phyloP scores from a whole-genome alignment of 2,329 filamentous ascomycete species.

The Pyrenophora seminiperda region DNA sequence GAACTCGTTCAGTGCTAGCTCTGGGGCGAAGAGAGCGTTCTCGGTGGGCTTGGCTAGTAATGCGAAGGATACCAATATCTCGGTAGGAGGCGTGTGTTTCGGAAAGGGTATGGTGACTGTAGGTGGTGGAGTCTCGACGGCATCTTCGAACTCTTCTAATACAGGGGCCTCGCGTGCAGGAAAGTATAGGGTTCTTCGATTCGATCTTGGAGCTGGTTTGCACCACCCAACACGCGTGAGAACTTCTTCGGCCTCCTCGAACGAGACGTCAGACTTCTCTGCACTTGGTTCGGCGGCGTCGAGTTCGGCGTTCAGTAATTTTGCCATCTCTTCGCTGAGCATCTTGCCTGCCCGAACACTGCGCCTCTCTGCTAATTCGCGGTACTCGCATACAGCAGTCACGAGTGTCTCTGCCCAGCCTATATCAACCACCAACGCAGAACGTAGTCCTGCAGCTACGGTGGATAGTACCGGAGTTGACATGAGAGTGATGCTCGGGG shows the following conservation, averaged over 20 bases:
- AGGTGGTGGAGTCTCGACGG: constrained; percentile 41
- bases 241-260: constrained; percentile 83
- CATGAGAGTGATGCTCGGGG: constrained; percentile 79
- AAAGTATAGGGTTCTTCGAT: constrained; percentile 41
- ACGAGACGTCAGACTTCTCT: constrained; percentile 49
- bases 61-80: constrained; percentile 70
- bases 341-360: constrained; percentile 76
- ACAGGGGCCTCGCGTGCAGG: constrained; percentile 45
- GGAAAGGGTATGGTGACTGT: constrained; percentile 43
- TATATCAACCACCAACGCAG: constrained; percentile 85
- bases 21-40: constrained; percentile 70
- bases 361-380: constrained; percentile 73
- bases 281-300: constrained; percentile 32
- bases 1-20: constrained; percentile 60
- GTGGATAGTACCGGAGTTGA: constrained; percentile 75
- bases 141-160: constrained; percentile 53
- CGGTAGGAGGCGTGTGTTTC: constrained; percentile 50
- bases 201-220: constrained; percentile 38
- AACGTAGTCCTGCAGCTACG: constrained; percentile 80
- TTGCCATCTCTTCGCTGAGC: constrained; percentile 72
- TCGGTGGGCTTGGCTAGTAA: constrained; percentile 77
- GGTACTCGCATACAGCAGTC: constrained; percentile 88
- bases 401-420: constrained; percentile 91
- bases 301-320: constrained; percentile 60
- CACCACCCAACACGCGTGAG: constrained; percentile 80